Conservation (phyloP, 2,329 filamentous ascomycete species). For the Myriangium duriaei region DNA sequence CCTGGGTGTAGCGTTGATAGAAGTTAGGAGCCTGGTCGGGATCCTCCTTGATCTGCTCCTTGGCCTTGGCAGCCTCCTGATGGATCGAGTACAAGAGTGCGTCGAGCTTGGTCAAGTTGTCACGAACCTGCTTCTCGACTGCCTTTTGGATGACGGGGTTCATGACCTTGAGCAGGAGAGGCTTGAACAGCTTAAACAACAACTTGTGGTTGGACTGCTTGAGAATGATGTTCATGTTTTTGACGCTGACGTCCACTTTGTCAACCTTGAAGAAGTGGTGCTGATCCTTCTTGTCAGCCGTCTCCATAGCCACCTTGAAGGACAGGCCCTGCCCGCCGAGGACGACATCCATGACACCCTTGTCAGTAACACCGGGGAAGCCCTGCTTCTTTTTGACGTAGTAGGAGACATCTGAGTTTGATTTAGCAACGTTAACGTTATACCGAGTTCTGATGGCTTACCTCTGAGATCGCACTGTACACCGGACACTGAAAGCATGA, state of each 20-base stretch:
- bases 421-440: too few relatives aligned
- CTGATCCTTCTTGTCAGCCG: conserved; percentile 59
- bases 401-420: conserved; percentile 73
- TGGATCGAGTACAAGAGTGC: conserved; percentile 63
- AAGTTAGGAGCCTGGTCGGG: conserved; percentile 63
- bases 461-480: conserved; percentile 71
- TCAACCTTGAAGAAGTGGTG: conserved; percentile 92
- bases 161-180: conserved; percentile 70
- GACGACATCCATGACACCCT: conserved; percentile 76
- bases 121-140: conserved; percentile 77
- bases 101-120: conserved; percentile 67
- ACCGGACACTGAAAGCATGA: conserved; percentile 76
- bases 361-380: conserved; percentile 78
- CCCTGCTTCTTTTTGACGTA: conserved; percentile 92
- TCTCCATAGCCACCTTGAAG: conserved; percentile 83
- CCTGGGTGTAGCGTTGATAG: conserved; percentile 71
- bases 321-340: conserved; percentile 78
- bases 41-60: conserved; percentile 49
- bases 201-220: conserved; percentile 93
- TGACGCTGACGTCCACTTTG: conserved; percentile 71
- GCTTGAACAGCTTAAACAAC: conserved; percentile 76
- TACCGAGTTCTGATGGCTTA: too few relatives aligned
- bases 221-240: conserved; percentile 73
- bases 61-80: conserved; percentile 64
- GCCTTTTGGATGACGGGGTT: conserved; percentile 77